Evolutionary conservation across 2,329 filamentous ascomycete genomes (phyloP).

Genomic region (Cordyceps fumosorosea): DNA sequence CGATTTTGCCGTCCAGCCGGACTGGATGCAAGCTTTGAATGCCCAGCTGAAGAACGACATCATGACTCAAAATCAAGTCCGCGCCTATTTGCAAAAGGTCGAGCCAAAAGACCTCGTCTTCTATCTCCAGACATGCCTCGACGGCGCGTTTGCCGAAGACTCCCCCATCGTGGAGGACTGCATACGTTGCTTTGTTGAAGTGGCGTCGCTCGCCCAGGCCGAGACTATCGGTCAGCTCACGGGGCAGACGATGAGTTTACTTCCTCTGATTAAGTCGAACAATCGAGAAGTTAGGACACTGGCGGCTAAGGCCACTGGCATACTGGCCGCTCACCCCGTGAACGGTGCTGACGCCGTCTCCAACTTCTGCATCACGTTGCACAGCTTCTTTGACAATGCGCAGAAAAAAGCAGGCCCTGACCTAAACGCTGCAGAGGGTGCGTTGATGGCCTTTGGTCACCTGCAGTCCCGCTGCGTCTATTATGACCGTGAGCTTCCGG

Average conservation of each 20-base stretch:
- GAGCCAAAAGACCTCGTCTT: constrained; percentile 33
- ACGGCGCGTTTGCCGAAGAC: constrained; percentile 45
- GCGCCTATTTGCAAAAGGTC: constrained; percentile 40
- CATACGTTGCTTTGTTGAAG: constrained; percentile 45
- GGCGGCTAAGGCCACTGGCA: constrained; percentile 66
- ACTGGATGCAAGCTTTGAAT: constrained; percentile 80
- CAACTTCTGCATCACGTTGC: constrained; percentile 26
- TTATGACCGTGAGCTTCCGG: constrained; percentile 29
- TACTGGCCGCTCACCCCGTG: constrained; percentile 62
- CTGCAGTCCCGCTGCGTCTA: constrained; percentile 36
- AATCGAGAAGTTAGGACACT: constrained; percentile 60
- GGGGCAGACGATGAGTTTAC: constrained; percentile 43
- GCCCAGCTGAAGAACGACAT: constrained; percentile 65
- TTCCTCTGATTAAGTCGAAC: constrained; percentile 62
- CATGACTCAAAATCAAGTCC: constrained; percentile 53
- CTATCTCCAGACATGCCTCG: constrained; percentile 49
- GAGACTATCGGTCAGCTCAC: constrained; percentile 44
- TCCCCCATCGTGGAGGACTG: constrained; percentile 39
- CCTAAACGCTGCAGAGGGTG: constrained; percentile 41
- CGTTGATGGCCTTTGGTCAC: constrained; percentile 40
- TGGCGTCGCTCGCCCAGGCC: constrained; percentile 46
- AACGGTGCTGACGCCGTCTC: constrained; percentile 29
- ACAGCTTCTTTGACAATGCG: constrained; percentile 37
- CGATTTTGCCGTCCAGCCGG: constrained; percentile 58
- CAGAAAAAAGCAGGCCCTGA: constrained; percentile 37